Conservation (phyloP, 2,329 filamentous ascomycete genomes). For the Alternaria arbusti region DNA sequence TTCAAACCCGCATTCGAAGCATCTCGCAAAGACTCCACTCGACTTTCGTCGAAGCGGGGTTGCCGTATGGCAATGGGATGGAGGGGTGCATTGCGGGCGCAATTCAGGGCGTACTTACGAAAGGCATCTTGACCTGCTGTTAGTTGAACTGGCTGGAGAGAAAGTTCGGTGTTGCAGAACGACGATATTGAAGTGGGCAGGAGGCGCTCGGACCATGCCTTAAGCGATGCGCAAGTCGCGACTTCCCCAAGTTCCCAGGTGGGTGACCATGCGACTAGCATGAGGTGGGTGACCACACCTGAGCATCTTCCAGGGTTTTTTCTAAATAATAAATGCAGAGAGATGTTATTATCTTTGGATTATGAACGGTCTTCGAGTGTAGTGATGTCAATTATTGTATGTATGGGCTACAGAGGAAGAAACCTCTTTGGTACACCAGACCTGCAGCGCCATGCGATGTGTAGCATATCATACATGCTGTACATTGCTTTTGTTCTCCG, state of each 20-base stretch:
- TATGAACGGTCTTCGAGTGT: neutral
- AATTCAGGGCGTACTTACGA: constrained; percentile 52
- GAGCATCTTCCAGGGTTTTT: neutral
- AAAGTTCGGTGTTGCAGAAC: constrained; percentile 28
- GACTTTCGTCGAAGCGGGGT: constrained; percentile 39
- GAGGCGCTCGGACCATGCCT: constrained; percentile 14
- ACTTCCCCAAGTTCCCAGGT: constrained; percentile 10
- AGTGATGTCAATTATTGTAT: neutral
- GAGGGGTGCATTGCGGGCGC: constrained; percentile 9
- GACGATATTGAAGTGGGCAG: constrained; percentile 17
- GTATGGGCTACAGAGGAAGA: neutral
- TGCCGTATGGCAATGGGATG: constrained; percentile 22
- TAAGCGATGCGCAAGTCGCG: constrained; percentile 21
- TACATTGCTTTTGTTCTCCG: neutral
- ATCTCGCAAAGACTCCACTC: constrained; percentile 72
- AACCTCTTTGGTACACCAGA: neutral
- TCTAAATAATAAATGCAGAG: neutral
- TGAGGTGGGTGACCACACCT: constrained; percentile 5
- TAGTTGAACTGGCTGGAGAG: constrained; percentile 34
- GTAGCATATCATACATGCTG: neutral
- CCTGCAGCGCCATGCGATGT: neutral
- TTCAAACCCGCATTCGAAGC: constrained; percentile 90
- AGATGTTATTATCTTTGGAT: rapidly evolving
- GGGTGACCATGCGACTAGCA: constrained; percentile 12
- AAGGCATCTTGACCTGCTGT: constrained; percentile 53